Percentiles rank a stretch among this genome's conserved stretches.
Conservation (phyloP, 805 yeast genomes). For the Wickerhamomyces strasburgensis region DNA sequence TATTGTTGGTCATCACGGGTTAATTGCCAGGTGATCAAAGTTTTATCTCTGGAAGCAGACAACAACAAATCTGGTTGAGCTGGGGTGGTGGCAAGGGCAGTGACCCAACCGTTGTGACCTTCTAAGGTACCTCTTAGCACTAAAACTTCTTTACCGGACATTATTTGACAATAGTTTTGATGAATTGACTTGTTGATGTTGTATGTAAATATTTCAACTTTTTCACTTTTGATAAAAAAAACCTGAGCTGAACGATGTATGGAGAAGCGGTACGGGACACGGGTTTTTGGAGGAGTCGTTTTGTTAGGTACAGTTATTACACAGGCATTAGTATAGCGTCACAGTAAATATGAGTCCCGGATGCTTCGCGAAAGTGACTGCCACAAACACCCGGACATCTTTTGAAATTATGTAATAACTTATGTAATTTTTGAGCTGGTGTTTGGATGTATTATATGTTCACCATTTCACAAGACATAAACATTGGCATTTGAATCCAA, state of each 20-base stretch:
- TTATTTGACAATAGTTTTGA: too few species aligned
- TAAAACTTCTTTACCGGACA: conserved; percentile 92
- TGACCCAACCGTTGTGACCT: conserved; percentile 97
- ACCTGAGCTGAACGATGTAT: neutral
- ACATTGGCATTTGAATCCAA: too few species aligned
- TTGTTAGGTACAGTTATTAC: conserved; percentile 25
- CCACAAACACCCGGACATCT: conserved; percentile 5
- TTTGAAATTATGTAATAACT: too few species aligned
- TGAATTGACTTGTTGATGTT: conserved; percentile 9
- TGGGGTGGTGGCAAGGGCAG: conserved; percentile 95
- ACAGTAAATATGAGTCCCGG: conserved; percentile 17
- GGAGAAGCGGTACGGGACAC: neutral
- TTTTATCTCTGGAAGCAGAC: conserved; percentile 98
- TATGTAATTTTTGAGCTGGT: too few species aligned
- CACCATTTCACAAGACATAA: too few species aligned
- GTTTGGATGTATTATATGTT: neutral
- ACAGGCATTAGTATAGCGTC: conserved; percentile 17
- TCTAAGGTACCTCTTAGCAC: conserved; percentile 99
- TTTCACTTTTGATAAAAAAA: neutral
- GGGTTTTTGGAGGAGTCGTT: too few species aligned
- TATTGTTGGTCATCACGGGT: conserved; percentile 93
- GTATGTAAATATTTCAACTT: conserved; percentile 3
- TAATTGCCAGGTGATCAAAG: conserved; percentile 97
- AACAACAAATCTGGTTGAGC: conserved; percentile 97
- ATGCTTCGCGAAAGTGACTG: conserved; percentile 14